Conservation (phyloP, 225 moss, liverwort and hornwort species). For the Sphagnum contortum region DNA sequence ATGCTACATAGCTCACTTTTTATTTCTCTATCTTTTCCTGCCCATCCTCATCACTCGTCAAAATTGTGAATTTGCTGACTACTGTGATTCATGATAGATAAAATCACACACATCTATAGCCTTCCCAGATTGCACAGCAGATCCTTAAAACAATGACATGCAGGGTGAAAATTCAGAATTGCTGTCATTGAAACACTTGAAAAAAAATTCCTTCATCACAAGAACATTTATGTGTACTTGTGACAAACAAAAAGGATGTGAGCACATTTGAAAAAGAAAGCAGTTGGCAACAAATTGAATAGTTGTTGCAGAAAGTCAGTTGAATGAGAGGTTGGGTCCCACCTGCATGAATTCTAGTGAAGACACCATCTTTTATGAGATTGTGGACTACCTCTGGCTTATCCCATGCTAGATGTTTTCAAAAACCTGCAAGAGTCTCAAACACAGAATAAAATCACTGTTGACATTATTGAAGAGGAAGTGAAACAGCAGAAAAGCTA, state of each 20-base stretch:
- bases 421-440: constrained; percentile 5
- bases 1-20: too few species aligned
- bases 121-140: too few species aligned
- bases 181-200: too few species aligned
- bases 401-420: constrained; percentile 8
- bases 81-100: too few species aligned
- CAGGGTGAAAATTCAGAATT: too few species aligned
- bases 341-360: constrained; percentile 3
- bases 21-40: too few species aligned
- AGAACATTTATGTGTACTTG: too few species aligned
- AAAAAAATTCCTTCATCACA: too few species aligned
- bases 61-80: too few species aligned
- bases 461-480: not conserved
- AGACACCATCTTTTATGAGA: not conserved
- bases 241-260: not conserved
- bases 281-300: not conserved
- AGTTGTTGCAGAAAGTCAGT: not conserved
- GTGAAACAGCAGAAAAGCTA: not conserved
- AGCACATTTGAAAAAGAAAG: not conserved
- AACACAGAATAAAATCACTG: not conserved
- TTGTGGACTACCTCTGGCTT: not conserved
- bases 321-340: not conserved
- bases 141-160: too few species aligned
- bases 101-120: too few species aligned
- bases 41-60: too few species aligned